A percentile compares a stretch with the other conserved stretches of the same genome.
Evolutionary conservation across 345 rosid genomes (phyloP).

Genomic region (Rhizophora apiculata): DNA sequence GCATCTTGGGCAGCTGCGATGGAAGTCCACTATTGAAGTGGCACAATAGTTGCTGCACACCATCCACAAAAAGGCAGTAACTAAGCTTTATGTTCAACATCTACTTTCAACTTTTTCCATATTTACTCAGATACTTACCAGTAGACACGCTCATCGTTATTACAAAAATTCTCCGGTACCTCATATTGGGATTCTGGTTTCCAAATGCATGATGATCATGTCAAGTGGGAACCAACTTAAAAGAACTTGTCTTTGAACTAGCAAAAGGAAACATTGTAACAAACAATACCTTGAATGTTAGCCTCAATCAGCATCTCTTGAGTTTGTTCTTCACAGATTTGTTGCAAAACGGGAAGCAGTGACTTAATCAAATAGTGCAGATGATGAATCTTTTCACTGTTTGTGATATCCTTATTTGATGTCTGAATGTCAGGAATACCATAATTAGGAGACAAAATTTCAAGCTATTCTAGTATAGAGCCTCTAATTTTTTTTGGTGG

Average conservation of each 20-base stretch:
- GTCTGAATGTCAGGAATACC: conserved; percentile 39
- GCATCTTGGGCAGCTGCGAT: conserved; percentile 75
- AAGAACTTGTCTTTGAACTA: background rate
- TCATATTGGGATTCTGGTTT: conserved; percentile 26
- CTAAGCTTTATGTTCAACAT: conserved; percentile 2
- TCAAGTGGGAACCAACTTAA: conserved; percentile 14
- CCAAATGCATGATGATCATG: conserved; percentile 8
- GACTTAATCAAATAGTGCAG: conserved; percentile 47
- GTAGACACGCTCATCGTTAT: conserved; percentile 66
- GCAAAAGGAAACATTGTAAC: background rate
- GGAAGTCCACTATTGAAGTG: conserved; percentile 80
- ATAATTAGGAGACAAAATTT: background rate
- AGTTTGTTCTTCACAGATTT: conserved; percentile 47
- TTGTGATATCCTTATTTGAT: conserved; percentile 42
- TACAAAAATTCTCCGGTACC: conserved; percentile 39
- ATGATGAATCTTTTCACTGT: conserved; percentile 48
- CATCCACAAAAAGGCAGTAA: background rate
- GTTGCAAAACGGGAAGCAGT: conserved; percentile 57
- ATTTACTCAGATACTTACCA: conserved; percentile 45
- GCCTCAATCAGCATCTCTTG: conserved; percentile 63
- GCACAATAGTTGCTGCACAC: conserved; percentile 76
- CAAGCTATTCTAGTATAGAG: too few relatives aligned
- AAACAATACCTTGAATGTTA: conserved; percentile 40
- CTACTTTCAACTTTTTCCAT: background rate
- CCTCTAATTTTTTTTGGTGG: too few relatives aligned